Conservation (phyloP, 2,329 filamentous ascomycete species). For the Metarhizium guizhouense region DNA sequence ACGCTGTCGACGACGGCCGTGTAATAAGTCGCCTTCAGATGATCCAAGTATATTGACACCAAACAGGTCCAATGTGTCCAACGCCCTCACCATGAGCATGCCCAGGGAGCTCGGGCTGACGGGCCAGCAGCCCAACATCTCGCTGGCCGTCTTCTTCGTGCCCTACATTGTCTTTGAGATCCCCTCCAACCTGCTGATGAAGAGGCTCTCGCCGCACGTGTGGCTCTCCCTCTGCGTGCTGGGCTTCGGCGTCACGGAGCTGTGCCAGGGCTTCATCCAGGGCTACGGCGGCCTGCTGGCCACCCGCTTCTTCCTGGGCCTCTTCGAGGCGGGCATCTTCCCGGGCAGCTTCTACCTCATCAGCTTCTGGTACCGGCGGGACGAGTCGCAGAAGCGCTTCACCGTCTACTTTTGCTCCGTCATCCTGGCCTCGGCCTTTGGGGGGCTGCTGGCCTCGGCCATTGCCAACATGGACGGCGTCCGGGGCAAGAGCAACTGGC, state of each 20-base stretch:
- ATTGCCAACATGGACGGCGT: constrained; percentile 56
- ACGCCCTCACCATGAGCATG: constrained; percentile 7
- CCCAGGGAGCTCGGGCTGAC: constrained; percentile 4
- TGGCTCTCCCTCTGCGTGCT: constrained; percentile 3
- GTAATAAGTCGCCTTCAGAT: no score
- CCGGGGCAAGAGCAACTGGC: constrained; percentile 38
- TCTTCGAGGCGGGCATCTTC: constrained; percentile 34
- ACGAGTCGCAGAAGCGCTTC: constrained; percentile 35
- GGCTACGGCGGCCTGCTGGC: constrained; percentile 12
- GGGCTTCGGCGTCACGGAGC: constrained; percentile 5
- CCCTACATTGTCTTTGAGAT: constrained; percentile 14
- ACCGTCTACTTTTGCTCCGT: constrained; percentile 59
- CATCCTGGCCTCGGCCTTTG: constrained; percentile 57
- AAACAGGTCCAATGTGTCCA: constrained; percentile 1
- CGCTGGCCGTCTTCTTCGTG: constrained; percentile 13
- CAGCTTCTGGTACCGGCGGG: constrained; percentile 51
- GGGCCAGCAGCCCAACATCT: constrained; percentile 9
- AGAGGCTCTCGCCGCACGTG: constrained; percentile 2
- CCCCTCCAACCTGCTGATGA: constrained; percentile 12
- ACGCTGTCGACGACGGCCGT: no score
- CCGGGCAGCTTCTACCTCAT: constrained; percentile 51
- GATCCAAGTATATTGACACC: not conserved
- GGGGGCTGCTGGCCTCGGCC: constrained; percentile 56
- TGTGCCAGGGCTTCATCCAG: constrained; percentile 6
- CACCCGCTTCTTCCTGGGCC: constrained; percentile 12